phyloP scores from a whole-genome alignment of 1,139 yeast genomes.

The Taiozyma sp. region DNA sequence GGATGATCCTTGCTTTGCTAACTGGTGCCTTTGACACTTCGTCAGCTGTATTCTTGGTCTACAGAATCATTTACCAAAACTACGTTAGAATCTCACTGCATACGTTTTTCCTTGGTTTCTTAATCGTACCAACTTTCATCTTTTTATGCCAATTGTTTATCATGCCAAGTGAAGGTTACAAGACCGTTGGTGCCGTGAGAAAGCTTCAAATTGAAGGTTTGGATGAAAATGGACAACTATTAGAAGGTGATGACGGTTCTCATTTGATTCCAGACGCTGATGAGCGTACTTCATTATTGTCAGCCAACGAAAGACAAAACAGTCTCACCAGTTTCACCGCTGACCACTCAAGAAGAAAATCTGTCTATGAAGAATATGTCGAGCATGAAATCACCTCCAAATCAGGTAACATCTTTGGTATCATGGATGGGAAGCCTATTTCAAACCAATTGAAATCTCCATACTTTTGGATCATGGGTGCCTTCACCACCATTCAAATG shows the following conservation, averaged over 20 bases:
- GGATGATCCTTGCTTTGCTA: conserved; percentile 62
- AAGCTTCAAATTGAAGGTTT: conserved; percentile 67
- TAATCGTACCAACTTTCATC: conserved; percentile 72
- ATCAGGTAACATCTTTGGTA: conserved; percentile 81
- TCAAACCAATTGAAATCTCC: conserved; percentile 61
- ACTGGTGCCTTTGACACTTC: conserved; percentile 82
- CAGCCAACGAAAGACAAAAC: conserved; percentile 12
- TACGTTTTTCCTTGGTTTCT: conserved; percentile 60
- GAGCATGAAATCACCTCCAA: conserved; percentile 50
- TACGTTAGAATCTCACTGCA: conserved; percentile 32
- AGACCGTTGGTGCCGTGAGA: conserved; percentile 63
- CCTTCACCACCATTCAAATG: conserved; percentile 84
- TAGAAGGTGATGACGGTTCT: conserved; percentile 29
- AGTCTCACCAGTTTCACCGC: conserved; percentile 15
- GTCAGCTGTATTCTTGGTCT: conserved; percentile 65
- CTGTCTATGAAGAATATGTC: conserved; percentile 58
- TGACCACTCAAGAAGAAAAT: conserved; percentile 30
- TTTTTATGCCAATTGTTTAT: conserved; percentile 64
- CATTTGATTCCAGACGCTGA: conserved; percentile 24
- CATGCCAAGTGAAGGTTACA: conserved; percentile 78
- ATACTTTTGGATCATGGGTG: conserved; percentile 76
- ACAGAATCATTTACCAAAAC: conserved; percentile 56
- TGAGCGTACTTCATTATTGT: conserved; percentile 26
- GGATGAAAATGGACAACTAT: conserved; percentile 43
- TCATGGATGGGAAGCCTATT: conserved; percentile 65